A percentile compares a stretch with the other conserved stretches of the same genome.
Evolutionary conservation across 1,284 basidiomycete species (phyloP).

Genomic region (Ustilago trichophora): DNA sequence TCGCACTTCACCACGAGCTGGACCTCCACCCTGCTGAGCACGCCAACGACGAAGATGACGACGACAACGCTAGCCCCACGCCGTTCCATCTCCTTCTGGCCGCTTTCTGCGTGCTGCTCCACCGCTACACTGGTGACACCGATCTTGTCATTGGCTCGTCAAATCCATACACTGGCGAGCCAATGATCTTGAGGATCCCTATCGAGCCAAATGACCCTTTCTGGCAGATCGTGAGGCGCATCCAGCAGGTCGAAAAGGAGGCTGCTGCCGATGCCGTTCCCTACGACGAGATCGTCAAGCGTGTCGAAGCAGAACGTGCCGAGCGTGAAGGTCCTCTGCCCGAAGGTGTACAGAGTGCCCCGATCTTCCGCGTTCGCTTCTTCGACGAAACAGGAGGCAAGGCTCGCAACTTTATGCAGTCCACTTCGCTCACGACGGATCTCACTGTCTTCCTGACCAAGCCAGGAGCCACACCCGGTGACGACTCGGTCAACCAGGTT

Average conservation of each 20-base stretch:
- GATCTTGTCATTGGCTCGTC: constrained; percentile 93
- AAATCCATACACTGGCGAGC: constrained; percentile 75
- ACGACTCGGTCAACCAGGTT: constrained; percentile 10
- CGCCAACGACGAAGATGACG: constrained; percentile 42
- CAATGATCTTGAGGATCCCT: constrained; percentile 83
- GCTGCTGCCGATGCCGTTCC: constrained; percentile 85
- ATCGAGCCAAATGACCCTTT: constrained; percentile 89
- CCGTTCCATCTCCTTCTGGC: constrained; percentile 91
- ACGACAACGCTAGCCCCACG: constrained; percentile 71
- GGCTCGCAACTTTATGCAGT: constrained; percentile 66
- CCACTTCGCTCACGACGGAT: constrained; percentile 81
- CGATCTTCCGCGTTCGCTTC: constrained; percentile 90
- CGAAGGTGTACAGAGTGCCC: constrained; percentile 52
- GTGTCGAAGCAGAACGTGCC: constrained; percentile 53
- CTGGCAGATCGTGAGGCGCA: constrained; percentile 86
- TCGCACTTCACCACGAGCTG: constrained; percentile 79
- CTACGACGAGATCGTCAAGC: constrained; percentile 79
- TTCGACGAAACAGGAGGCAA: constrained; percentile 86
- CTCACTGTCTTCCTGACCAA: constrained; percentile 76
- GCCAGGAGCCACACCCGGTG: constrained; percentile 46
- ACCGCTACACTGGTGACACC: constrained; percentile 95
- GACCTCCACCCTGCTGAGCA: constrained; percentile 72
- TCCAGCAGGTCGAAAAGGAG: constrained; percentile 84
- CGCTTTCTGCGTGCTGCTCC: constrained; percentile 87
- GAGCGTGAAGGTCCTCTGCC: constrained; percentile 45